A percentile compares a stretch with the other conserved stretches of the same genome.
Conservation (phyloP, 805 yeast genomes). For the Candida boleticola region DNA sequence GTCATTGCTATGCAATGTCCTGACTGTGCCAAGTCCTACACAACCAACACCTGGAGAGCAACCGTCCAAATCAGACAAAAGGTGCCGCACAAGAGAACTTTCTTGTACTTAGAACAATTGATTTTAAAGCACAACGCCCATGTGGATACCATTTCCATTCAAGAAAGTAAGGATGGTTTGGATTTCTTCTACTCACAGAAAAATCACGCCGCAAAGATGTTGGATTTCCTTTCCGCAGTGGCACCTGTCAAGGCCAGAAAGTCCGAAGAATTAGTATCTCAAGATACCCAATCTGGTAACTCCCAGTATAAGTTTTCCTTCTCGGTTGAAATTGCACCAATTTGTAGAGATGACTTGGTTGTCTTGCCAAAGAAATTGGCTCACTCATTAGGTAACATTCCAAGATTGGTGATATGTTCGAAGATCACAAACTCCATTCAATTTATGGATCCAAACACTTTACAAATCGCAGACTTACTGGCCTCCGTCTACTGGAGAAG, state of each 20-base stretch:
- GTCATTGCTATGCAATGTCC: conserved; percentile 97
- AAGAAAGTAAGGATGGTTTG: conserved; percentile 90
- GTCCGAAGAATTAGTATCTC: conserved; percentile 88
- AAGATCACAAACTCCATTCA: conserved; percentile 81
- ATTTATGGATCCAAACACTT: conserved; percentile 79
- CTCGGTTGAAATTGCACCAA: conserved; percentile 92
- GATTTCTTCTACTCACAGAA: conserved; percentile 89
- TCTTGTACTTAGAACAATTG: conserved; percentile 91
- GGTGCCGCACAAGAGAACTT: conserved; percentile 95
- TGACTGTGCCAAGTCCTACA: conserved; percentile 96
- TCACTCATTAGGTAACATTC: conserved; percentile 74
- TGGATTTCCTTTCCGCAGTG: conserved; percentile 82
- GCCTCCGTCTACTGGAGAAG: conserved; percentile 76
- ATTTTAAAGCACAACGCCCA: conserved; percentile 92
- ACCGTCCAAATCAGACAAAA: conserved; percentile 97
- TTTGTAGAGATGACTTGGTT: conserved; percentile 95
- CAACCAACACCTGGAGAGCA: conserved; percentile 98
- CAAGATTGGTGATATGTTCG: conserved; percentile 80
- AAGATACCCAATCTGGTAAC: conserved; percentile 88
- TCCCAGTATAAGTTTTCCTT: conserved; percentile 86
- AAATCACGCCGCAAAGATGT: conserved; percentile 91
- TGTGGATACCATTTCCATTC: conserved; percentile 87
- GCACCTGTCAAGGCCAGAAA: conserved; percentile 81
- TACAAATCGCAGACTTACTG: conserved; percentile 73
- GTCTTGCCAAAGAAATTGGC: conserved; percentile 89